phyloP scores from a whole-genome alignment of 768 basidiomycete species.

The Termitomyces titanicus region DNA sequence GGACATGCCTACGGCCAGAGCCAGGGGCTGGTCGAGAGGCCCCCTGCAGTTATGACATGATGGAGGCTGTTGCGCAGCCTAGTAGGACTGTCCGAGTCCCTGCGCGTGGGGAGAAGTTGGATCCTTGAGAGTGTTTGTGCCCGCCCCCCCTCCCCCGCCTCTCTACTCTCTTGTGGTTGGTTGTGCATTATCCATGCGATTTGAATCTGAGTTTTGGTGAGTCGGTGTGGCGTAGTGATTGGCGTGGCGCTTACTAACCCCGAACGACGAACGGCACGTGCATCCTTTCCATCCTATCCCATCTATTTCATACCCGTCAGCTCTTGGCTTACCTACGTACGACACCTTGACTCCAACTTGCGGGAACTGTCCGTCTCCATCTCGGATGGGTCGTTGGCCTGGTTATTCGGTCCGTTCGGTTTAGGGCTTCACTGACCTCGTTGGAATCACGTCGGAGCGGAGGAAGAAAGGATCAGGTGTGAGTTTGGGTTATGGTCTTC shows the following conservation, averaged over 20 bases:
- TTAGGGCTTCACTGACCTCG: background rate
- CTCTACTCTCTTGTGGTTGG: too few relatives aligned
- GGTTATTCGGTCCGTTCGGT: too few relatives aligned
- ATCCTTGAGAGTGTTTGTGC: conserved; percentile 31
- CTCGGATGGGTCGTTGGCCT: background rate
- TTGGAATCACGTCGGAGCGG: background rate
- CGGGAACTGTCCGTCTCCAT: background rate
- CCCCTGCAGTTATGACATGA: conserved; percentile 80
- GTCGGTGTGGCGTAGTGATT: background rate
- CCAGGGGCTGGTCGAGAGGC: conserved; percentile 61
- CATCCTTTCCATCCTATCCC: too few relatives aligned
- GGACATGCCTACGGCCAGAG: conserved; percentile 6
- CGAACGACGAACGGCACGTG: background rate
- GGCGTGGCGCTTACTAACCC: too few relatives aligned
- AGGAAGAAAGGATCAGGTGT: background rate
- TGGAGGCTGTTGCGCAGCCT: conserved; percentile 71
- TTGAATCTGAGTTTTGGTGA: conserved; percentile 2
- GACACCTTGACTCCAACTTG: background rate
- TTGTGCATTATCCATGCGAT: too few relatives aligned
- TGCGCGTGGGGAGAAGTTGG: conserved; percentile 82
- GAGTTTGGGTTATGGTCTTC: background rate
- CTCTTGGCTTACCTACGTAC: too few relatives aligned
- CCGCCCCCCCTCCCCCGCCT: too few relatives aligned
- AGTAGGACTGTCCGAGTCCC: conserved; percentile 76
- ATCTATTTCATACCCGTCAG: too few relatives aligned